These are phyloP conservation scores for Fragaria ananassa DNA, from an alignment of 306 rosid species.

Conservation along the genomic window DNA sequence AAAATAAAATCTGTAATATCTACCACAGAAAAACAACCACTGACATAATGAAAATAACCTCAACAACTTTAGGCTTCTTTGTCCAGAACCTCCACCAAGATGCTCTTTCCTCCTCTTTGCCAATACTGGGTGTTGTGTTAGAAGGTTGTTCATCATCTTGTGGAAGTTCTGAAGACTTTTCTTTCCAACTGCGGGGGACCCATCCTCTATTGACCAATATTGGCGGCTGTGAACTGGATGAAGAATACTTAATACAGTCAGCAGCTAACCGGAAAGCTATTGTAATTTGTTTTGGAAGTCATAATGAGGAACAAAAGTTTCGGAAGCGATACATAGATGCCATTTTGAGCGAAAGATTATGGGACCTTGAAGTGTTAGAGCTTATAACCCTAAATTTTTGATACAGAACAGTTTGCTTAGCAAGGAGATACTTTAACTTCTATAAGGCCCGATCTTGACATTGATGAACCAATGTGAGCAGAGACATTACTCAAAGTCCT, in stretches of 20 bases:
- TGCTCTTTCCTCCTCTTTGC: constrained; percentile 37
- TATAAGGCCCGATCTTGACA: neutral
- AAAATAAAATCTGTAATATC: constrained; percentile 1
- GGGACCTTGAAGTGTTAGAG: neutral
- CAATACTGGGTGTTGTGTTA: constrained; percentile 29
- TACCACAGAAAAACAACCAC: constrained; percentile 18
- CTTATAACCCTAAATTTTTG: neutral
- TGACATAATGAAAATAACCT: constrained; percentile 44
- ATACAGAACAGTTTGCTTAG: neutral
- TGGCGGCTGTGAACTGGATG: constrained; percentile 59
- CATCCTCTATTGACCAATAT: constrained; percentile 90
- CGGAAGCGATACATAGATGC: neutral
- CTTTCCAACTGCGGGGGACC: constrained; percentile 96
- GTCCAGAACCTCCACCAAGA: constrained; percentile 96
- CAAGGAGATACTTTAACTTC: neutral
- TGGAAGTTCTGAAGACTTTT: constrained; percentile 43
- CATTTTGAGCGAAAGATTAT: neutral
- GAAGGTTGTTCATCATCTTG: constrained; percentile 35
- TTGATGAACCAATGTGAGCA: neutral
- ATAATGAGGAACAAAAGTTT: neutral
- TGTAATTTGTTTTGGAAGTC: neutral
- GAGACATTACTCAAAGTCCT: neutral
- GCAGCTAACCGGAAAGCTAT: constrained; percentile 19
- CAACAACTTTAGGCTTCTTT: constrained; percentile 32
- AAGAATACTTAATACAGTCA: constrained; percentile 19